These are phyloP conservation scores for Taxillus chinensis DNA, from an alignment of 164 flowering plant genomes.

Conservation along the genomic window DNA sequence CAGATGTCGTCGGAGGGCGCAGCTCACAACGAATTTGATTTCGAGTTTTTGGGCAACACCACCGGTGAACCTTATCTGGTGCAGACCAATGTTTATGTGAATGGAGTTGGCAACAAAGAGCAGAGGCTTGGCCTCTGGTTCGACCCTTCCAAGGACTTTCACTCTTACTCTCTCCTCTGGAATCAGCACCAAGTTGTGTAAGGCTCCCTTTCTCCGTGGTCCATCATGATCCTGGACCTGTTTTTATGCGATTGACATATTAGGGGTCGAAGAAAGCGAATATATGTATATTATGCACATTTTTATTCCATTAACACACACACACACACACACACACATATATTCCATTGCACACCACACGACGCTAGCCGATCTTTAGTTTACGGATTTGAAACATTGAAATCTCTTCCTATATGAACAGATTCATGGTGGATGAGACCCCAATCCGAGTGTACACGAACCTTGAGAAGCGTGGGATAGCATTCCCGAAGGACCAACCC, in stretches of 20 bases:
- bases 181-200: constrained; percentile 24
- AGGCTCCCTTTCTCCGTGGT: background rate
- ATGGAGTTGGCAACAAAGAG: constrained; percentile 35
- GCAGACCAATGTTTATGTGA: constrained; percentile 35
- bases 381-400: too few relatives aligned
- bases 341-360: too few relatives aligned
- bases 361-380: too few relatives aligned
- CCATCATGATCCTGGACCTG: too few relatives aligned
- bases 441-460: constrained; percentile 73
- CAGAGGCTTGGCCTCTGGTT: constrained; percentile 38
- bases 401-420: constrained; percentile 9
- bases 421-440: constrained; percentile 83
- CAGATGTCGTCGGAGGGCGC: constrained; percentile 37
- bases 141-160: constrained; percentile 32
- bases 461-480: constrained; percentile 60
- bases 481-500: constrained; percentile 76
- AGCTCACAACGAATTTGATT: constrained; percentile 32
- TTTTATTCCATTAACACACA: too few relatives aligned
- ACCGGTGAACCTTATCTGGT: constrained; percentile 40
- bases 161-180: constrained; percentile 33
- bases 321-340: too few relatives aligned
- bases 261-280: too few relatives aligned
- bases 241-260: too few relatives aligned
- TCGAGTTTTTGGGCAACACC: constrained; percentile 34
- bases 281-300: too few relatives aligned